Evolutionary conservation across 202 grass and related monocot genomes (phyloP), one percentile per base, ranked within the genome.

Genomic region (Digitaria exilis): DNA sequence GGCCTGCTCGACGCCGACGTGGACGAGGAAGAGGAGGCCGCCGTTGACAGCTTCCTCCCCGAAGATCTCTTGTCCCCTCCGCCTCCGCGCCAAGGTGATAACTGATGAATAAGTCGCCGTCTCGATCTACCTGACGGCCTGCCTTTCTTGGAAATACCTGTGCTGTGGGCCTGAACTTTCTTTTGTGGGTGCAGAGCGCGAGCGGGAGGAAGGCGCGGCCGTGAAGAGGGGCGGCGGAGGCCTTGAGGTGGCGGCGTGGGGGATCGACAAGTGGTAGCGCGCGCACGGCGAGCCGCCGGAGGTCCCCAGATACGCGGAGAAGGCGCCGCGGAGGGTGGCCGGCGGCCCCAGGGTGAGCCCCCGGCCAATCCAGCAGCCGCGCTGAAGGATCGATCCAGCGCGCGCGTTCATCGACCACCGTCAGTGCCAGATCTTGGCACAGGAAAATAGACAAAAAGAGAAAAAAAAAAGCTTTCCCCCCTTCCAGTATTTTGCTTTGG

Each of bases 291-390:
- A 66, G 30, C 39, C 59, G 73, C 88, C 83, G 73, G 88, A 82
- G 79, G 41, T 56, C 14, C 79, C 83, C 1, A 85, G 75, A 66
- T 86, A 89, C 78, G 83, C 83, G 30, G 88, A 89, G 65, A 89
- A 89, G 73, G 88, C 83, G 66, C 78, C 88, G 32, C 76, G 50
- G 30, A 86, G 52, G 78, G 48, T 89, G 30, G 39, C 49, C 65
- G 78, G 48, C 65, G 65, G 65, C 19, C 78, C 73, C 30, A 82
- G 88, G 73, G 79, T 89, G 29, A 89, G 58, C 78, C 88, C 88
- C 6, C 78, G 88, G 18, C 31, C 83, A 41, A 89, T 89, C 88
- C 88, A 89, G 88, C 88, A 89, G 78, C 88, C 88, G 6, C 88
- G 88, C 73, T 89, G 67, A 89, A 28, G 71, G 1, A 9, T 18